Evolutionary conservation across 2,329 filamentous ascomycete genomes (phyloP), one percentile per base, ranked within the genome.

Genomic region (Colletotrichum phormii): DNA sequence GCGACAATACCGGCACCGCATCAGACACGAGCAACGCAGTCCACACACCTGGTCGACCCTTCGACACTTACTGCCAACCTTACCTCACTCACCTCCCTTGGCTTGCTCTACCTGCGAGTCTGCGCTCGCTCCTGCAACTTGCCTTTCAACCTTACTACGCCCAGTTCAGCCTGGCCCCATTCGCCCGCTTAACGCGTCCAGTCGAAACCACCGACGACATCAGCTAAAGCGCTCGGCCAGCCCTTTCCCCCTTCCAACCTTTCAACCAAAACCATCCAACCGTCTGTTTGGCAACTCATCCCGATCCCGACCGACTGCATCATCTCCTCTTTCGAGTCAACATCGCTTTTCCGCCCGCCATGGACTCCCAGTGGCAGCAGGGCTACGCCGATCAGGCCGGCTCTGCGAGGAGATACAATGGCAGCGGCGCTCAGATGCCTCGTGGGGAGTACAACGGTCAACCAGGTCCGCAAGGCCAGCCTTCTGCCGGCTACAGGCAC

Each of bases 341-440:
- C 74, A 70, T 72, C 59, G 67, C 67, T 58, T 49, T 64, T 69
- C 63, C 75, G 74, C 76, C 78, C 79, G 79, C 80, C 79, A 89
- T 89, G 87, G 87, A 89, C 81, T 83, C 82, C 67, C 81, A 79
- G 76, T 77, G 78, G 84, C 85, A 92, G 86, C 90, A 91, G 84
- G 82, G 88, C 75, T 94, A 94, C 83, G 84, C 89, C 81, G 91
- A 93, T 82, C 85, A 91, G 81, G 83, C 88, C 79, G 88, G 87
- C 80, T 88, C 89, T 81, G 87, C 91, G 79, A 88, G 89, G 84
- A 89, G 92, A 84, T 92, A 91, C 82, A 91, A 90, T 82, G 87
- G 87, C 76, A 83, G 80, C 75, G 60, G 70, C 54, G 79, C 78
- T 73, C 84, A 85, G 78, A 80, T 81, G 49, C 74, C 74, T 22